These are phyloP conservation scores for Vigna angularis DNA, from an alignment of 306 rosid species.

Conservation along the genomic window DNA sequence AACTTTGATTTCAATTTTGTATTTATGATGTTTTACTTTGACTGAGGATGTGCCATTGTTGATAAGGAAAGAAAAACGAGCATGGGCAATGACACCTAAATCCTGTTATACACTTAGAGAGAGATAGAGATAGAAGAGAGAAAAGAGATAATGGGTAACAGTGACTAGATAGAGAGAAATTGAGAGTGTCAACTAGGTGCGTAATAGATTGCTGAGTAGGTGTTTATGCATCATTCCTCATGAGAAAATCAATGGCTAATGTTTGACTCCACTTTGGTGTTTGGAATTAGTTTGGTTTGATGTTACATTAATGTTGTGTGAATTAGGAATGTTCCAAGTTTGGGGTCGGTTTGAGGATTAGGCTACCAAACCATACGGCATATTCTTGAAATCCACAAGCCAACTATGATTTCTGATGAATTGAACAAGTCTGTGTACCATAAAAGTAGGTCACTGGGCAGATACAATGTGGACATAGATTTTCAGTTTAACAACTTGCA, in stretches of 20 bases:
- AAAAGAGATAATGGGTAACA: background rate
- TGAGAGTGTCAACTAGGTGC: background rate
- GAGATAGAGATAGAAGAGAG: background rate
- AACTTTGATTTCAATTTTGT: slow-evolving; percentile 2
- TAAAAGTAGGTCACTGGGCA: background rate
- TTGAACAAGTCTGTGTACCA: background rate
- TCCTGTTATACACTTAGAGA: background rate
- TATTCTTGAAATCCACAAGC: slow-evolving; percentile 12
- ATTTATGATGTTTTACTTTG: background rate
- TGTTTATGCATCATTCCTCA: background rate
- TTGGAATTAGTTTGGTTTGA: slow-evolving; percentile 15
- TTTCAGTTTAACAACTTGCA: background rate
- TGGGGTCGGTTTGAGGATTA: slow-evolving; percentile 25
- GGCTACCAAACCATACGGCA: slow-evolving; percentile 26
- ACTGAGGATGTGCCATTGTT: background rate
- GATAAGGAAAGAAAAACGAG: background rate
- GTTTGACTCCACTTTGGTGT: slow-evolving; percentile 6
- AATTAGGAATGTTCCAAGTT: background rate
- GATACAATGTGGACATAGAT: background rate
- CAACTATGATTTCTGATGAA: background rate
- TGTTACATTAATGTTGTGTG: slow-evolving; percentile 22
- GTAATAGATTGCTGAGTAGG: background rate
- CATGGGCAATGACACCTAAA: background rate
- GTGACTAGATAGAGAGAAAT: background rate
- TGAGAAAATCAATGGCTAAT: background rate